Conservation (phyloP, 179 eudicot genomes). For the Dionaea muscipula region DNA sequence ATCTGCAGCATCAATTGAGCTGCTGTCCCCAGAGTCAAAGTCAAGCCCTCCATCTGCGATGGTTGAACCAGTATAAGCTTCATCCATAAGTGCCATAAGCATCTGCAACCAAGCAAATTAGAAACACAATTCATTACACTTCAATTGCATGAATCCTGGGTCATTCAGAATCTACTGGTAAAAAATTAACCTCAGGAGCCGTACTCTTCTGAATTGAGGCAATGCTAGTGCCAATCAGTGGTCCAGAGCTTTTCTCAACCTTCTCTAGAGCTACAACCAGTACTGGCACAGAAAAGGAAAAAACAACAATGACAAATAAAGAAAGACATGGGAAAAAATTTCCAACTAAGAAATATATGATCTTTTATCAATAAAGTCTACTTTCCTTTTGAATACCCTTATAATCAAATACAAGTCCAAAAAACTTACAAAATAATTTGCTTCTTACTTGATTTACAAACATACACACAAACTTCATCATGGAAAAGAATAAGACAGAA, state of each 20-base stretch:
- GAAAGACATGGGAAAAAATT: background rate
- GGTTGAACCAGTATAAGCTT: slow-evolving; percentile 98
- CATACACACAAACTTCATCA: too few species aligned
- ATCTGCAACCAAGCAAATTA: slow-evolving; percentile 41
- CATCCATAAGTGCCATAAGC: slow-evolving; percentile 97
- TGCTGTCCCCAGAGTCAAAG: slow-evolving; percentile 88
- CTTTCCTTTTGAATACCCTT: background rate
- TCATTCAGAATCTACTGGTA: background rate
- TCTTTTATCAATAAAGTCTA: background rate
- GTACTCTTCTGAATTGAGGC: slow-evolving; percentile 90
- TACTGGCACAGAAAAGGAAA: slow-evolving; percentile 30
- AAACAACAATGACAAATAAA: slow-evolving; percentile 9
- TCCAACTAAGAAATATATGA: background rate
- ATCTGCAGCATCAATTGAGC: slow-evolving; percentile 68
- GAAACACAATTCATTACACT: slow-evolving; percentile 8
- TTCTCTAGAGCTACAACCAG: slow-evolving; percentile 91
- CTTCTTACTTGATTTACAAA: background rate
- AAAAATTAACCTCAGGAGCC: slow-evolving; percentile 73
- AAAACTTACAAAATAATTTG: background rate
- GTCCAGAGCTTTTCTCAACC: slow-evolving; percentile 83
- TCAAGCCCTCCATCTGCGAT: slow-evolving; percentile 94
- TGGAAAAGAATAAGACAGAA: too few species aligned
- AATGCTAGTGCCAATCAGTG: slow-evolving; percentile 81
- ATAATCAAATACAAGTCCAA: background rate
- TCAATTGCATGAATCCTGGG: slow-evolving; percentile 6